Conservation (phyloP, 108 stramenopile species). For the Cyclostephanos tholiformis region DNA sequence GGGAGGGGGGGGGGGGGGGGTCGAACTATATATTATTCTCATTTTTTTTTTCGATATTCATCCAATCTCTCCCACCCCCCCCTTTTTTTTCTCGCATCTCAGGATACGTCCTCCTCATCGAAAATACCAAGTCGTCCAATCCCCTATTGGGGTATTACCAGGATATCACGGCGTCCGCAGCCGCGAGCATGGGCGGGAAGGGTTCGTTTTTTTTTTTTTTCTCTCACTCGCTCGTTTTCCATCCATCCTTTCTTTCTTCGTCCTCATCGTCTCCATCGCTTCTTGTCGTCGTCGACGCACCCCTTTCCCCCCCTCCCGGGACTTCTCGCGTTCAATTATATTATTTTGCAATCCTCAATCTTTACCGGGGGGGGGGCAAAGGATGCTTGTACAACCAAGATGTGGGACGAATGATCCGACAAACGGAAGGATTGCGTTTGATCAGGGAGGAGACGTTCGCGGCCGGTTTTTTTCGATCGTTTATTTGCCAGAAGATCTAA, state of each 20-base stretch:
- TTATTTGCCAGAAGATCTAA: constrained; percentile 43
- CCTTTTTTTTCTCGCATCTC: constrained; percentile 3
- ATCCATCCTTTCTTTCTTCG: neutral
- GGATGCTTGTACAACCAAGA: constrained; percentile 90
- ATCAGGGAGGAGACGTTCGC: constrained; percentile 54
- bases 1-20: neutral
- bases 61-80: too few relatives aligned
- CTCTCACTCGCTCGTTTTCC: too few relatives aligned
- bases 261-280: too few relatives aligned
- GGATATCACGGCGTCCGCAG: constrained; percentile 73
- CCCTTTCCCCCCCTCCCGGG: too few relatives aligned
- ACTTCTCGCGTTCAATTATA: too few relatives aligned
- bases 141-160: constrained; percentile 76
- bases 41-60: neutral
- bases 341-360: constrained; percentile 4
- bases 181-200: constrained; percentile 80
- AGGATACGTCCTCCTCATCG: constrained; percentile 70
- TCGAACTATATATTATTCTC: neutral
- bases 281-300: too few relatives aligned
- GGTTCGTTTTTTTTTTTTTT: neutral
- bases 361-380: neutral
- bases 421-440: constrained; percentile 53
- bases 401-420: constrained; percentile 64
- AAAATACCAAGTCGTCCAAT: constrained; percentile 80
- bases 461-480: constrained; percentile 80